phyloP scores from a whole-genome alignment of 768 basidiomycete genomes.

The Obba rivulosa region DNA sequence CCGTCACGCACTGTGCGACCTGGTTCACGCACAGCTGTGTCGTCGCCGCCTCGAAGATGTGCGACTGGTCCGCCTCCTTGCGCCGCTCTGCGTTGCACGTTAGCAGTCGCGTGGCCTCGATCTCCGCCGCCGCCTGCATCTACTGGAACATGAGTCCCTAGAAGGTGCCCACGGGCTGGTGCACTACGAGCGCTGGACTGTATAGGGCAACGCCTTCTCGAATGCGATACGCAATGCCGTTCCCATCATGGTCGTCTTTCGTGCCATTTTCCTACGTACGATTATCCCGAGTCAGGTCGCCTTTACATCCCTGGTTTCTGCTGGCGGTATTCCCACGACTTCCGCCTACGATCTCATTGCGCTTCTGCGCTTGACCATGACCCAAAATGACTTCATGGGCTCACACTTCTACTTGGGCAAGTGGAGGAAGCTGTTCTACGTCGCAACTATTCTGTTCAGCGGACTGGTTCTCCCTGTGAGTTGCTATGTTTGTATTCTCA shows the following conservation, averaged over 20 bases:
- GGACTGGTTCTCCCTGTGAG: conserved; percentile 66
- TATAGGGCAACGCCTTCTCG: conserved; percentile 91
- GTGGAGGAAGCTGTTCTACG: conserved; percentile 63
- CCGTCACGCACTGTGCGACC: conserved; percentile 84
- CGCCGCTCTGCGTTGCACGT: conserved; percentile 96
- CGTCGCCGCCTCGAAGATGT: conserved; percentile 96
- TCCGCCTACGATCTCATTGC: conserved; percentile 85
- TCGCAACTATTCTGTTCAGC: conserved; percentile 66
- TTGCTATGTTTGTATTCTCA: not conserved
- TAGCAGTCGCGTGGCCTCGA: conserved; percentile 86
- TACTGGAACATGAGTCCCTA: conserved; percentile 97
- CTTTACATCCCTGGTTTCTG: conserved; percentile 86
- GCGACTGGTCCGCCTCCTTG: conserved; percentile 83
- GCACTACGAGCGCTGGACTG: conserved; percentile 91
- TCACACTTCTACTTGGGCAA: conserved; percentile 72
- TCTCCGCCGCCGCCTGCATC: conserved; percentile 82
- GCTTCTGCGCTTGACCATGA: conserved; percentile 69
- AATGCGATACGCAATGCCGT: conserved; percentile 92
- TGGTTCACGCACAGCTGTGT: conserved; percentile 91
- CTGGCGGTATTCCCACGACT: conserved; percentile 81
- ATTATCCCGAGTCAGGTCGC: conserved; percentile 89
- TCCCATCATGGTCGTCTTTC: conserved; percentile 81
- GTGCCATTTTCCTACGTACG: conserved; percentile 68
- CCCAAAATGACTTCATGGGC: conserved; percentile 65
- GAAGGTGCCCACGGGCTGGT: conserved; percentile 88